These are phyloP conservation scores for Selaginella moellendorffii DNA, from an alignment of 75 land plant genomes.

Conservation along the genomic window DNA sequence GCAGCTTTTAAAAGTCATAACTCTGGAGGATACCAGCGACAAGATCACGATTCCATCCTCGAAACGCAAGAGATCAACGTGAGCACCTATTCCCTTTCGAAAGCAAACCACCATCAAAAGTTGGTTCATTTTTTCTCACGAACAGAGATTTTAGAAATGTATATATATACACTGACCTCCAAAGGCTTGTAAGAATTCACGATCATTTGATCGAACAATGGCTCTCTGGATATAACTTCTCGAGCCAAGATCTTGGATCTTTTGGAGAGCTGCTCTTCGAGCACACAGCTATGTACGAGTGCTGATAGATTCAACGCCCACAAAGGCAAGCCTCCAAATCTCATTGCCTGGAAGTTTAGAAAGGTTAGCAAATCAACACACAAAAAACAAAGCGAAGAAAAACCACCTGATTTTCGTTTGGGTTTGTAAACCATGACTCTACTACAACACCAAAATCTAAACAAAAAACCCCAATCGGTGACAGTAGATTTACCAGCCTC, in stretches of 20 bases:
- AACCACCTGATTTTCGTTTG: background rate
- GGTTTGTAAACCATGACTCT: background rate
- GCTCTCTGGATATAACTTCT: constrained; percentile 55
- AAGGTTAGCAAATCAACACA: background rate
- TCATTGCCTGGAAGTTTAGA: constrained; percentile 54
- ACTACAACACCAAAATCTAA: too few species aligned
- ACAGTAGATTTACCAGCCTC: background rate
- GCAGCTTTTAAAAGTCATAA: constrained; percentile 54
- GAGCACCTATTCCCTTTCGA: constrained; percentile 77
- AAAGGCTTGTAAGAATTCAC: constrained; percentile 77
- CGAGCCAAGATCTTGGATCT: constrained; percentile 12
- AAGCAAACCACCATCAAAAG: too few species aligned
- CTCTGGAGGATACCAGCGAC: constrained; percentile 68
- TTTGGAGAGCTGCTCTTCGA: background rate
- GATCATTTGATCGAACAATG: constrained; percentile 88
- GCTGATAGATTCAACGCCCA: constrained; percentile 63
- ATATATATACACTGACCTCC: constrained; percentile 64
- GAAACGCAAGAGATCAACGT: constrained; percentile 77
- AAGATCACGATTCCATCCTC: constrained; percentile 87
- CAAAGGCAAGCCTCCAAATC: constrained; percentile 71
- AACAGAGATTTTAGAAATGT: too few species aligned
- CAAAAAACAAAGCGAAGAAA: too few species aligned
- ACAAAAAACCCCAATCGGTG: too few species aligned
- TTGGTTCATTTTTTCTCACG: too few species aligned
- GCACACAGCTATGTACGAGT: constrained; percentile 14